phyloP scores from a whole-genome alignment of 177 flowering plant species.

The Vitis hybrid region DNA sequence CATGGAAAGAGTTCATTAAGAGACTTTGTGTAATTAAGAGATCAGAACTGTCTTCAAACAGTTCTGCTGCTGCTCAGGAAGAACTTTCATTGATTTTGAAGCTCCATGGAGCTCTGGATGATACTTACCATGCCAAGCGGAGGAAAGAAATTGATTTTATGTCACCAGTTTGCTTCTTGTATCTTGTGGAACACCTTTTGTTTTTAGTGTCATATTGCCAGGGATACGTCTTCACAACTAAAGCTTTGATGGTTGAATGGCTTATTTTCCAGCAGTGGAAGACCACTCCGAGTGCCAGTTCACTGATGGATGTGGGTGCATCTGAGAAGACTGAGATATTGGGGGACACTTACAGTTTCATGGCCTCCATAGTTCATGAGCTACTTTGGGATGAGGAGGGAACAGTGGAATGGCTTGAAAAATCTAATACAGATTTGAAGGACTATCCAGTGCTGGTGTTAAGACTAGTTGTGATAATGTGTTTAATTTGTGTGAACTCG shows the following conservation, averaged over 20 bases:
- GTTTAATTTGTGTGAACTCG: slow-evolving; percentile 10
- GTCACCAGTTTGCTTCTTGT: no score
- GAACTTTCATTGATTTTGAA: no score
- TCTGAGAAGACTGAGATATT: neutral
- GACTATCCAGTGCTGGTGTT: slow-evolving; percentile 10
- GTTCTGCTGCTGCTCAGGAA: no score
- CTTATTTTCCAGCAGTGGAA: no score
- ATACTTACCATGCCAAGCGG: no score
- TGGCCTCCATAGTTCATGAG: neutral
- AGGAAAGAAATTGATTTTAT: no score
- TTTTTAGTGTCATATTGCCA: neutral
- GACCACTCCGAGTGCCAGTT: neutral
- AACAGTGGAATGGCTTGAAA: slow-evolving; percentile 5
- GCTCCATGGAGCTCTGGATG: no score
- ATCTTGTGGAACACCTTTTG: no score
- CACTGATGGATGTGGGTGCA: neutral
- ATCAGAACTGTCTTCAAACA: no score
- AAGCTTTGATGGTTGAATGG: slow-evolving; percentile 8
- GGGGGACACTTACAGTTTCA: neutral
- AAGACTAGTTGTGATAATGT: slow-evolving; percentile 7
- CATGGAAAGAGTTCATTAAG: no score
- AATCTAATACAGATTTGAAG: neutral
- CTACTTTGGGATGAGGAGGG: neutral
- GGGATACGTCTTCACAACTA: slow-evolving; percentile 4
- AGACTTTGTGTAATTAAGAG: no score